phyloP scores from a whole-genome alignment of 371 early-diverging fungal species.

The Catenaria anguillulae region DNA sequence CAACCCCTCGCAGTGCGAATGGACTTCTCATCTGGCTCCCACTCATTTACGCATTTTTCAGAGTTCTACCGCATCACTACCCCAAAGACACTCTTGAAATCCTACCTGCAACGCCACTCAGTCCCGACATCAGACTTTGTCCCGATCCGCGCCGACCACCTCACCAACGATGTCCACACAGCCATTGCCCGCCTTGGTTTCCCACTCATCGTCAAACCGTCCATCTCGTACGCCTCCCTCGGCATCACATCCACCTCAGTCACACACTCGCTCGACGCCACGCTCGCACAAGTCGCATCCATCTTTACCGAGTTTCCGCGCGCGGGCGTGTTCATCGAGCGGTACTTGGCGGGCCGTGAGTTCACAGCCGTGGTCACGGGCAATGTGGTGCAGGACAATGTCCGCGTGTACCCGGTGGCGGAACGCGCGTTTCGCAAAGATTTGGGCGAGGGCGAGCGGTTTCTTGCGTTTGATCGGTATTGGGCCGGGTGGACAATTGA shows the following conservation, averaged over 20 bases:
- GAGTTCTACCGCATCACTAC: neutral
- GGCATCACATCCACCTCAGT: conserved; percentile 23
- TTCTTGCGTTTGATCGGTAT: conserved; percentile 33
- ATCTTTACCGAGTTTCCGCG: conserved; percentile 14
- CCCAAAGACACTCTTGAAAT: conserved; percentile 8
- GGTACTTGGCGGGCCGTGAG: conserved; percentile 28
- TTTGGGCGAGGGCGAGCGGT: conserved; percentile 19
- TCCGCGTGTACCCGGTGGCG: conserved; percentile 26
- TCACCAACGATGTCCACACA: conserved; percentile 8
- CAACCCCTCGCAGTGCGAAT: too few relatives aligned
- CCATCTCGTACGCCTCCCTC: conserved; percentile 29
- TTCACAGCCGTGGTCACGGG: conserved; percentile 23
- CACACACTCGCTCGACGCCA: conserved; percentile 14
- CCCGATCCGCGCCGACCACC: conserved; percentile 9
- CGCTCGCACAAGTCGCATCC: conserved; percentile 16
- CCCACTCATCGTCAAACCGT: conserved; percentile 30
- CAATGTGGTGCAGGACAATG: conserved; percentile 9
- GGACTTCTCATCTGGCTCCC: neutral
- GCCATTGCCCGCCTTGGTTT: conserved; percentile 8
- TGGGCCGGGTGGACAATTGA: conserved; percentile 22
- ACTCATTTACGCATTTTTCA: neutral
- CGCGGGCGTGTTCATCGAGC: conserved; percentile 25
- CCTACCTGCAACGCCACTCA: conserved; percentile 4
- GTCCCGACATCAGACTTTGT: conserved; percentile 19
- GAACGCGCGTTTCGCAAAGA: conserved; percentile 27